Evolutionary conservation across 805 yeast genomes (phyloP).

Genomic region (Candida silvicultrix): DNA sequence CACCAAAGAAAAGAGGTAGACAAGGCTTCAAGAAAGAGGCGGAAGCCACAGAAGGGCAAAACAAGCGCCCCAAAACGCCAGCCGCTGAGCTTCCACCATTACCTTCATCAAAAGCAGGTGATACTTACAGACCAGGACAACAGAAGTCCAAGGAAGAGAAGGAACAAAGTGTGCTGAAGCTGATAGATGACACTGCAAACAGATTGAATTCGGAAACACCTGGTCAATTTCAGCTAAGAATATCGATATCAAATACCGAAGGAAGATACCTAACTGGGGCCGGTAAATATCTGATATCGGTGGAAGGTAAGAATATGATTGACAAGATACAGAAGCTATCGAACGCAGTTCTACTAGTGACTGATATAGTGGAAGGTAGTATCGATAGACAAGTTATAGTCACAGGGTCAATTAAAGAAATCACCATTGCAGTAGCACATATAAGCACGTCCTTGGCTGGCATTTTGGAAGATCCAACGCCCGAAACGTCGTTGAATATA

Average conservation of each 20-base stretch:
- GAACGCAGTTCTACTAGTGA: constrained; percentile 1
- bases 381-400: constrained; percentile 10
- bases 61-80: neutral
- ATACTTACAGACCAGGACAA: constrained; percentile 7
- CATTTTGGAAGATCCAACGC: neutral
- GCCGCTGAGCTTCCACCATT: neutral
- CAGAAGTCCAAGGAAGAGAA: neutral
- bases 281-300: constrained; percentile 3
- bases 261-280: neutral
- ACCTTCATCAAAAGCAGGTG: constrained; percentile 1
- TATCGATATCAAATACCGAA: constrained; percentile 8
- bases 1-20: constrained; percentile 7
- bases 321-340: constrained; percentile 5
- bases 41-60: neutral
- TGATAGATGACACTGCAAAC: neutral
- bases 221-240: constrained; percentile 1
- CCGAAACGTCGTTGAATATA: neutral
- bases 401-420: constrained; percentile 5
- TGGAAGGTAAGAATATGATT: constrained; percentile 2
- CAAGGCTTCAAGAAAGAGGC: neutral
- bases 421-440: neutral
- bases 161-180: neutral
- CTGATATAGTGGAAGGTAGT: constrained; percentile 7
- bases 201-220: neutral
- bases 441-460: constrained; percentile 1